phyloP scores from a whole-genome alignment of 768 basidiomycete species.

The Daedaleopsis nitida region DNA sequence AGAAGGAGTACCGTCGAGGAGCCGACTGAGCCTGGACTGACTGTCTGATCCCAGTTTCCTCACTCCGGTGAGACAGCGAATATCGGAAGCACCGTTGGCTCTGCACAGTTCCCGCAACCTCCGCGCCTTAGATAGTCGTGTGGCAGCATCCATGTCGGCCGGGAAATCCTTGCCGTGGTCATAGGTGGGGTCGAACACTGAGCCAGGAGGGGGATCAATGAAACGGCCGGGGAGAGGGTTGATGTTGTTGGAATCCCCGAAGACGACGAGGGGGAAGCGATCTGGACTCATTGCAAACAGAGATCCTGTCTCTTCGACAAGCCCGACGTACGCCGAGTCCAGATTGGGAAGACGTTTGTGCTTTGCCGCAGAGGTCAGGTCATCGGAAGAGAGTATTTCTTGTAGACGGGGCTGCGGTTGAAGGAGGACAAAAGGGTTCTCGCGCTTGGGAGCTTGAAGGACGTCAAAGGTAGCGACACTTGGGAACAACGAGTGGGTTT shows the following conservation, averaged over 20 bases:
- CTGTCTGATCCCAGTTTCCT: slow-evolving; percentile 54
- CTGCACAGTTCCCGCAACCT: slow-evolving; percentile 45
- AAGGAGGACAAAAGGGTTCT: slow-evolving; percentile 78
- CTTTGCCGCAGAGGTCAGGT: slow-evolving; percentile 31
- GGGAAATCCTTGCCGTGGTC: slow-evolving; percentile 35
- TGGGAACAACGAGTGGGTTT: background rate
- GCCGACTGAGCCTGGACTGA: slow-evolving; percentile 41
- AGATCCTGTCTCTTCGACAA: slow-evolving; percentile 69
- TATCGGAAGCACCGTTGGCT: slow-evolving; percentile 40
- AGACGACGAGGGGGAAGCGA: slow-evolving; percentile 80
- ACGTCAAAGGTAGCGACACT: slow-evolving; percentile 88
- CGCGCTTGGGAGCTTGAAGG: slow-evolving; percentile 45
- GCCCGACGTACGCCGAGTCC: slow-evolving; percentile 79
- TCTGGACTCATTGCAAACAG: slow-evolving; percentile 86
- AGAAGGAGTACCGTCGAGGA: slow-evolving; percentile 60
- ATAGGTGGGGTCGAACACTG: slow-evolving; percentile 20
- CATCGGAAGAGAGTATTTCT: slow-evolving; percentile 62
- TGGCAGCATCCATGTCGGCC: slow-evolving; percentile 46
- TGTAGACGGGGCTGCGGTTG: slow-evolving; percentile 81
- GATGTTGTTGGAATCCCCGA: slow-evolving; percentile 47
- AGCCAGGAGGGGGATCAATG: slow-evolving; percentile 39
- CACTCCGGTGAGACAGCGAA: slow-evolving; percentile 65
- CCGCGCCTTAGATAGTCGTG: slow-evolving; percentile 37
- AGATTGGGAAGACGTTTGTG: slow-evolving; percentile 51
- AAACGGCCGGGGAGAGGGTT: slow-evolving; percentile 5